phyloP scores from a whole-genome alignment of 2,329 filamentous ascomycete species.

The Neonectria sp. region DNA sequence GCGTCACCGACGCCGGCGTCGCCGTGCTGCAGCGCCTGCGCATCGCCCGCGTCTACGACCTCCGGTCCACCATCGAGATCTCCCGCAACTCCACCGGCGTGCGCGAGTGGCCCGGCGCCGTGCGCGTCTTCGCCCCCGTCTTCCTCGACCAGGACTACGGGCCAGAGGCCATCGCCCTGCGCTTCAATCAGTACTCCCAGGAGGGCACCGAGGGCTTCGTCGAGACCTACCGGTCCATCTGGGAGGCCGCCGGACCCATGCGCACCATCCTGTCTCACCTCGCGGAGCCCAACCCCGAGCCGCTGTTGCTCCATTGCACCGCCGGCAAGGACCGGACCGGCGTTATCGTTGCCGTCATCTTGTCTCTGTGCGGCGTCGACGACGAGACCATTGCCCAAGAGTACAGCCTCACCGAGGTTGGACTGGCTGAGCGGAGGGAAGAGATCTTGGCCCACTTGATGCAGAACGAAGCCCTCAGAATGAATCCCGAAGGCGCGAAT shows the following conservation, averaged over 20 bases:
- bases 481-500: slow-evolving; percentile 60
- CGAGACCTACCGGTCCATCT: slow-evolving; percentile 74
- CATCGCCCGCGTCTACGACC: slow-evolving; percentile 78
- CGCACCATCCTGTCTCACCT: slow-evolving; percentile 69
- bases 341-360: slow-evolving; percentile 76
- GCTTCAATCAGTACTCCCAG: slow-evolving; percentile 73
- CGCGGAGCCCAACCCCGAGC: slow-evolving; percentile 57
- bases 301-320: slow-evolving; percentile 80
- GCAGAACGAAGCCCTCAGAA: slow-evolving; percentile 64
- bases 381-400: slow-evolving; percentile 75
- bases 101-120: slow-evolving; percentile 60
- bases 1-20: slow-evolving; percentile 68
- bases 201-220: slow-evolving; percentile 73
- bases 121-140: slow-evolving; percentile 72
- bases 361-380: slow-evolving; percentile 74
- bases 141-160: slow-evolving; percentile 74
- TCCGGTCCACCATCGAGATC: slow-evolving; percentile 75
- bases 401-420: slow-evolving; percentile 77
- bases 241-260: slow-evolving; percentile 68
- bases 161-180: slow-evolving; percentile 73
- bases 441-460: slow-evolving; percentile 66
- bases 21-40: slow-evolving; percentile 67
- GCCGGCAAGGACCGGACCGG: slow-evolving; percentile 86
- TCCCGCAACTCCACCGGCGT: slow-evolving; percentile 55
- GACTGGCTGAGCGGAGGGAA: slow-evolving; percentile 68